Evolutionary conservation across 306 rosid genomes (phyloP).

Genomic region (Notholithocarpus densiflorus): DNA sequence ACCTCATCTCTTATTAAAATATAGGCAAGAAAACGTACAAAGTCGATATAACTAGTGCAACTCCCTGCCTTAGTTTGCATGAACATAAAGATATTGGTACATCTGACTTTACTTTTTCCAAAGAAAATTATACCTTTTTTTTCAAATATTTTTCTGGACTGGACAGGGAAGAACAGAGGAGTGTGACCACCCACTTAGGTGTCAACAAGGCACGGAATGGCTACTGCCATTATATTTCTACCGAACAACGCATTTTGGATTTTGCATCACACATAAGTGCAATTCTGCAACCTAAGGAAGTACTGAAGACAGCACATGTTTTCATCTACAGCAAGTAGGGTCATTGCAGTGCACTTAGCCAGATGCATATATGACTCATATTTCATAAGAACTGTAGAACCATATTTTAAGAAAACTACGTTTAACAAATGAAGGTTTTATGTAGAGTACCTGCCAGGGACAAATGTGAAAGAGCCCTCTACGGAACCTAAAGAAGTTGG

Average conservation of each 20-base stretch:
- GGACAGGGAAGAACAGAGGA: not conserved
- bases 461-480: constrained; percentile 87
- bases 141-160: no score
- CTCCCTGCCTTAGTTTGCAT: no score
- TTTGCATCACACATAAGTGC: not conserved
- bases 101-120: no score
- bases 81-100: no score
- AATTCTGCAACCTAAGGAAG: not conserved
- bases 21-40: no score
- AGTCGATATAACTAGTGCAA: no score
- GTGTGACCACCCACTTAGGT: not conserved
- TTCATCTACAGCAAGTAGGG: not conserved
- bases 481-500: constrained; percentile 60
- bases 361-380: not conserved
- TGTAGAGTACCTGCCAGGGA: constrained; percentile 82
- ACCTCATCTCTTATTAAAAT: no score
- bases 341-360: not conserved
- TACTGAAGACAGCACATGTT: not conserved
- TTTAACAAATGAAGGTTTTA: not conserved
- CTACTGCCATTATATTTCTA: not conserved
- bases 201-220: not conserved
- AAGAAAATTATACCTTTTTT: no score
- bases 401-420: not conserved
- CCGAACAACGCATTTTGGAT: not conserved
- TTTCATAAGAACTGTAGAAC: not conserved